Evolutionary conservation across 352 stramenopile genomes (phyloP).

Genomic region (Pythium myriotylum): DNA sequence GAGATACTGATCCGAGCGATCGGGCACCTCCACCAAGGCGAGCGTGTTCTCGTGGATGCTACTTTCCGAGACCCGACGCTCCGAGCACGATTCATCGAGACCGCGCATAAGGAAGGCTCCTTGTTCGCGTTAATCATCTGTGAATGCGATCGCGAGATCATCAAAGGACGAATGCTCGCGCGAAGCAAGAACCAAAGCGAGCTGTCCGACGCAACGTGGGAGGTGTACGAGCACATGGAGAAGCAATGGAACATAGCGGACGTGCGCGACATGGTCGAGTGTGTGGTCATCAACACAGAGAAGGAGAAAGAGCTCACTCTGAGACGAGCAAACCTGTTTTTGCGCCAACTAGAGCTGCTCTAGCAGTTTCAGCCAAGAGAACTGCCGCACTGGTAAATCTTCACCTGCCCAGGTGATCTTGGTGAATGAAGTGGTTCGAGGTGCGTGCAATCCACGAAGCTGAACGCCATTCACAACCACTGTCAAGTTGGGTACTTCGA

Average conservation of each 20-base stretch:
- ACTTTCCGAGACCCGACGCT: conserved; percentile 58
- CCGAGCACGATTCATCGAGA: conserved; percentile 44
- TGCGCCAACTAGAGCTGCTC: conserved; percentile 59
- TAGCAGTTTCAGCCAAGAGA: conserved; percentile 29
- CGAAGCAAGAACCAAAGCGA: conserved; percentile 44
- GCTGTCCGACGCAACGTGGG: conserved; percentile 70
- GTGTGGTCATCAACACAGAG: conserved; percentile 61
- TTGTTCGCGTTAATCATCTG: conserved; percentile 58
- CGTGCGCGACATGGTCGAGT: conserved; percentile 39
- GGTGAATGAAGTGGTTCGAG: too few relatives aligned
- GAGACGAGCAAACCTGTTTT: conserved; percentile 50
- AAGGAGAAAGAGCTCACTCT: conserved; percentile 73
- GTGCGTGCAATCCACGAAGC: too few relatives aligned
- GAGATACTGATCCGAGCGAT: conserved; percentile 50
- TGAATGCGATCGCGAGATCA: conserved; percentile 72
- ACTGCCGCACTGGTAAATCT: too few relatives aligned
- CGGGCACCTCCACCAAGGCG: conserved; percentile 41
- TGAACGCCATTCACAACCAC: too few relatives aligned
- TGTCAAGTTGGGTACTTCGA: too few relatives aligned
- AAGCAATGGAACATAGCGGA: conserved; percentile 44
- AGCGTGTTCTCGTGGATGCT: conserved; percentile 61
- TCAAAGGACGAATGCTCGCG: conserved; percentile 59
- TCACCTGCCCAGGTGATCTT: too few relatives aligned
- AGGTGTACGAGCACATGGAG: conserved; percentile 72
- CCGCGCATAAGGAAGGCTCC: conserved; percentile 49